These are phyloP conservation scores for Paecilomyces formosus DNA, from an alignment of 2,329 filamentous ascomycete genomes.

Conservation along the genomic window DNA sequence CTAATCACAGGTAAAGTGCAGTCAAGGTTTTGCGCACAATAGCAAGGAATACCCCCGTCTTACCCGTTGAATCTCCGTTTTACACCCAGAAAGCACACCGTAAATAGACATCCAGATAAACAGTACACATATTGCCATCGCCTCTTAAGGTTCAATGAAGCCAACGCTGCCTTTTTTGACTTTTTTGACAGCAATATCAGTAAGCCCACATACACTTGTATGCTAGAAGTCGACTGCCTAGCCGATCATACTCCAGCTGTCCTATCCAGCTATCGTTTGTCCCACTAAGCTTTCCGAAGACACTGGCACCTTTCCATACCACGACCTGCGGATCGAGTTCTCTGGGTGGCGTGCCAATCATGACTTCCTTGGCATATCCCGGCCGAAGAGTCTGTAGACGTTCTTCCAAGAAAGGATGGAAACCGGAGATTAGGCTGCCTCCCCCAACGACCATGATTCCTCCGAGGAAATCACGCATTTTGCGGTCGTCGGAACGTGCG, in stretches of 20 bases:
- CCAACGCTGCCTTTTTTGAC: neutral
- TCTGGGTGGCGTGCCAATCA: constrained; percentile 65
- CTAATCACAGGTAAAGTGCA: too few relatives aligned
- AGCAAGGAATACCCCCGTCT: neutral
- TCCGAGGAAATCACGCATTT: constrained; percentile 79
- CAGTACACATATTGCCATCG: neutral
- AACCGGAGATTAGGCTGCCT: constrained; percentile 70
- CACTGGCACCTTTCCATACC: constrained; percentile 93
- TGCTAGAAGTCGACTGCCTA: constrained; percentile 74
- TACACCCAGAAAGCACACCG: neutral
- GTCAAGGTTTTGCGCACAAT: neutral
- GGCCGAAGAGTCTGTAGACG: constrained; percentile 60
- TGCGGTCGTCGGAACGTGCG: constrained; percentile 82
- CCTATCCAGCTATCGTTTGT: constrained; percentile 97
- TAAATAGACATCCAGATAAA: neutral
- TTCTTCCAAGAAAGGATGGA: constrained; percentile 78
- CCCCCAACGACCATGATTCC: constrained; percentile 89
- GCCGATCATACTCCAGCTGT: constrained; percentile 75
- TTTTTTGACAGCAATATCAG: constrained; percentile 26
- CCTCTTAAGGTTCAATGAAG: constrained; percentile 3
- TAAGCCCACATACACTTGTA: constrained; percentile 67
- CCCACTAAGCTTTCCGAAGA: constrained; percentile 78
- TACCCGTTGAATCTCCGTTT: neutral
- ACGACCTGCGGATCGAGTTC: constrained; percentile 98
- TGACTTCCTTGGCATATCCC: constrained; percentile 58